Conservation (phyloP, 495 filamentous ascomycete species). For the Lasiosphaeria miniovina region DNA sequence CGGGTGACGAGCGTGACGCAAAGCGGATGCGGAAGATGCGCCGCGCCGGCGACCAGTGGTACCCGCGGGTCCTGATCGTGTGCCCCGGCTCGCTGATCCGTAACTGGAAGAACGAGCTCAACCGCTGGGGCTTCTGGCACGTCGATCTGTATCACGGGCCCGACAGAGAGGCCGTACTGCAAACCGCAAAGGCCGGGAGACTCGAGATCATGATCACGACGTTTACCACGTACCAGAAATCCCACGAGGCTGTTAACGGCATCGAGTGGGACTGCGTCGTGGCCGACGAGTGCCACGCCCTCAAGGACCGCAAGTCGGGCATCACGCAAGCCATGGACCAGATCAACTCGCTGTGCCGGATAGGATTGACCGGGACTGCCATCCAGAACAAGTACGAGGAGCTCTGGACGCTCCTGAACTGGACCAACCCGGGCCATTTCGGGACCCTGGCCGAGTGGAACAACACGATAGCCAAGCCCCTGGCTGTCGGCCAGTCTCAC, state of each 20-base stretch:
- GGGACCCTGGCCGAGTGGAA: constrained; percentile 80
- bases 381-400: constrained; percentile 99
- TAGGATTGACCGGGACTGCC: constrained; percentile 92
- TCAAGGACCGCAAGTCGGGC: constrained; percentile 76
- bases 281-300: constrained; percentile 91
- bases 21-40: constrained; percentile 93
- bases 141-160: constrained; percentile 78
- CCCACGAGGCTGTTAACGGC: constrained; percentile 72
- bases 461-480: constrained; percentile 67
- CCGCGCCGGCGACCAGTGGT: constrained; percentile 62
- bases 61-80: constrained; percentile 80
- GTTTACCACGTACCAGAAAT: constrained; percentile 79
- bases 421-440: constrained; percentile 88
- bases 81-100: constrained; percentile 84
- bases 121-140: constrained; percentile 95
- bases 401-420: constrained; percentile 93
- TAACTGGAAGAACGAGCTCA: constrained; percentile 86
- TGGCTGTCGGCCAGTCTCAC: constrained; percentile 82
- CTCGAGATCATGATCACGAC: constrained; percentile 92
- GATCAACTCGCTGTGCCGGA: constrained; percentile 87
- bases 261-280: constrained; percentile 96
- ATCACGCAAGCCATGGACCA: constrained; percentile 86
- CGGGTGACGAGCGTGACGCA: constrained; percentile 79
- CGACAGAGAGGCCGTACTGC: constrained; percentile 67
- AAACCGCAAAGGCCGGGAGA: constrained; percentile 70